These are phyloP conservation scores for Penicillium cosmopolitanum DNA, from an alignment of 495 filamentous ascomycete species.

Conservation along the genomic window DNA sequence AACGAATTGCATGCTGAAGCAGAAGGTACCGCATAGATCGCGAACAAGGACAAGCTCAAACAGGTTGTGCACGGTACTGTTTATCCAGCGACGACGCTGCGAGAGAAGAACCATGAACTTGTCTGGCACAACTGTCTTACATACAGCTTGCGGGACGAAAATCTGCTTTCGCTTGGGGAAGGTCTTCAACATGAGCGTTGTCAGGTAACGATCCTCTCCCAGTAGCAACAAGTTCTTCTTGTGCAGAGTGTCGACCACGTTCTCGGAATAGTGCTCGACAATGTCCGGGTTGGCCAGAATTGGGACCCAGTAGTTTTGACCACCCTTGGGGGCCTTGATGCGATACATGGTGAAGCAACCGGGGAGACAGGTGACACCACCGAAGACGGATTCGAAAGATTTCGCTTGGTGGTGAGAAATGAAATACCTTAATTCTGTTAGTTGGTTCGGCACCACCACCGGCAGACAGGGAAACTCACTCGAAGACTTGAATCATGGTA, in stretches of 20 bases:
- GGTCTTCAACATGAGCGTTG: constrained; percentile 96
- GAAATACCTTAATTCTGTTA: constrained; percentile 65
- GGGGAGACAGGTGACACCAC: constrained; percentile 97
- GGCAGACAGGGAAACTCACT: constrained; percentile 47
- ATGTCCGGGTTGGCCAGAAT: constrained; percentile 98
- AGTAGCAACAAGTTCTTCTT: constrained; percentile 97
- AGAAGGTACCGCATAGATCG: constrained; percentile 98
- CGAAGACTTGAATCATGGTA: constrained; percentile 99
- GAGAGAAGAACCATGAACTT: constrained; percentile 90
- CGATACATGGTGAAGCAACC: constrained; percentile 99
- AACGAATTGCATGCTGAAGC: constrained; percentile 99
- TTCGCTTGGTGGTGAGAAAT: constrained; percentile 97
- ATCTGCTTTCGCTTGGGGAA: constrained; percentile 99
- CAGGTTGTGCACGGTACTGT: constrained; percentile 97
- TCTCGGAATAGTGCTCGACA: constrained; percentile 99
- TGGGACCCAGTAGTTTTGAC: constrained; percentile 98
- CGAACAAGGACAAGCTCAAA: constrained; percentile 96
- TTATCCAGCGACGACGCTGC: constrained; percentile 97
- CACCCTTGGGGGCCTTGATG: constrained; percentile 98
- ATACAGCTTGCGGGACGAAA: constrained; percentile 97
- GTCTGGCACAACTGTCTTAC: constrained; percentile 96
- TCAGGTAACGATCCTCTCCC: constrained; percentile 95
- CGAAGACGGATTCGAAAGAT: constrained; percentile 97
- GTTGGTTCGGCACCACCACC: not conserved
- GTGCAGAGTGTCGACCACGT: constrained; percentile 98